A percentile compares a stretch with the other conserved stretches of the same genome.
phyloP scores from a whole-genome alignment of 208 protist species.

The Leishmania arabica region DNA sequence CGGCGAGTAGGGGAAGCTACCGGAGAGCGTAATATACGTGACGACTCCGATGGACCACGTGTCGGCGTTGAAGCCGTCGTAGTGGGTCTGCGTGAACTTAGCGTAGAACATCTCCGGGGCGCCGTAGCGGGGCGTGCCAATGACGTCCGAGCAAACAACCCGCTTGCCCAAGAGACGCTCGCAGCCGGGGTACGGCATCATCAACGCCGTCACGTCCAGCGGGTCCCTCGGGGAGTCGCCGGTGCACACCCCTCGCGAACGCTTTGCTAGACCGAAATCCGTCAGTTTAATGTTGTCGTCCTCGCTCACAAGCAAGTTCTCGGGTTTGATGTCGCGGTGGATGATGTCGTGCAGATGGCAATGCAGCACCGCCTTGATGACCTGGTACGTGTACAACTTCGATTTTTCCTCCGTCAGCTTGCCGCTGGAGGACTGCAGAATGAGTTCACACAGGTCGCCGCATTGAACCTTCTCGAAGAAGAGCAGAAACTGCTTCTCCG shows the following conservation, averaged over 20 bases:
- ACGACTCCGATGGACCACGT: slow-evolving; percentile 97
- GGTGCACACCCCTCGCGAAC: slow-evolving; percentile 75
- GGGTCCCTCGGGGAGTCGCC: slow-evolving; percentile 56
- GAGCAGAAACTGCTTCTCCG: slow-evolving; percentile 82
- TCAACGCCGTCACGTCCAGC: slow-evolving; percentile 65
- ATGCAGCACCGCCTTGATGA: slow-evolving; percentile 90
- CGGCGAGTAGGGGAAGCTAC: slow-evolving; percentile 95
- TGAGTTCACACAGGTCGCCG: slow-evolving; percentile 90
- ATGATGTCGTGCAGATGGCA: slow-evolving; percentile 92
- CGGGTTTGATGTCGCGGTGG: slow-evolving; percentile 93
- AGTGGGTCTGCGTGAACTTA: slow-evolving; percentile 92
- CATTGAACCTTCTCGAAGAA: slow-evolving; percentile 89
- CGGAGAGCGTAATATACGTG: slow-evolving; percentile 97
- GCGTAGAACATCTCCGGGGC: slow-evolving; percentile 93
- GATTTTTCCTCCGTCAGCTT: slow-evolving; percentile 81
- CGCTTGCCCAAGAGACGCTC: slow-evolving; percentile 83
- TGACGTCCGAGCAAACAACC: slow-evolving; percentile 88
- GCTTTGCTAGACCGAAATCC: slow-evolving; percentile 91
- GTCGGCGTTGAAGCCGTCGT: slow-evolving; percentile 95
- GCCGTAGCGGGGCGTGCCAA: slow-evolving; percentile 91
- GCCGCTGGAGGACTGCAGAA: slow-evolving; percentile 76
- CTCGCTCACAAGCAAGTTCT: slow-evolving; percentile 89
- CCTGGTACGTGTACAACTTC: slow-evolving; percentile 89
- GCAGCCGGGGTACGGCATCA: slow-evolving; percentile 80
- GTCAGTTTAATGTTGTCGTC: slow-evolving; percentile 92